Evolutionary conservation across 371 early-diverging fungal genomes (phyloP).

Genomic region (Syncephalastrum monosporum): DNA sequence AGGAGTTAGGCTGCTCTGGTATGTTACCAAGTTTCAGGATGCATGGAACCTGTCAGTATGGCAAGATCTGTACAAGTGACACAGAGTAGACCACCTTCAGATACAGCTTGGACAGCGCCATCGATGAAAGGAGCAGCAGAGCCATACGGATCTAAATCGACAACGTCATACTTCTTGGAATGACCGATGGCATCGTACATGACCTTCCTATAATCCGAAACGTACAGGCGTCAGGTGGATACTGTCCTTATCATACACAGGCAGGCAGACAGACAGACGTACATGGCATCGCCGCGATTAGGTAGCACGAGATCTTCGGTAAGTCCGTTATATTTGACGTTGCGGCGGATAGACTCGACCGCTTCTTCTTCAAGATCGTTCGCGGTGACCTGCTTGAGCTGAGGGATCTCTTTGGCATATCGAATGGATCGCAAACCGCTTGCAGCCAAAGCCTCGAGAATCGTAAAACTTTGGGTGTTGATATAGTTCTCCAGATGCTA

Average conservation of each 20-base stretch:
- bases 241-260: not conserved
- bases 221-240: not conserved
- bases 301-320: constrained; percentile 70
- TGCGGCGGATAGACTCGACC: constrained; percentile 87
- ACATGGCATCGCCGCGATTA: constrained; percentile 86
- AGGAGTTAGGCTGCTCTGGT: not conserved
- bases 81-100: constrained; percentile 94
- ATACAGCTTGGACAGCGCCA: constrained; percentile 92
- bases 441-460: constrained; percentile 98
- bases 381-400: constrained; percentile 81
- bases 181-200: constrained; percentile 78
- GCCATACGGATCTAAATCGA: constrained; percentile 99
- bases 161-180: constrained; percentile 71
- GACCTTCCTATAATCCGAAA: constrained; percentile 48
- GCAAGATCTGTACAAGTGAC: constrained; percentile 99
- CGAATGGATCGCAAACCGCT: constrained; percentile 98
- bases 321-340: constrained; percentile 85
- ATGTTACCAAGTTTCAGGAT: constrained; percentile 84
- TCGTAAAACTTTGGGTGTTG: constrained; percentile 55
- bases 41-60: constrained; percentile 90
- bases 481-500: constrained; percentile 27
- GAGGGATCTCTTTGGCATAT: constrained; percentile 95
- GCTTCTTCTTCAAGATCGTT: constrained; percentile 96
- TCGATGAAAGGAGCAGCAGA: constrained; percentile 97
- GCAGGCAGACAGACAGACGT: constrained; percentile 6